phyloP scores from a whole-genome alignment of 805 yeast species.

The Pichia pseudocactophila region DNA sequence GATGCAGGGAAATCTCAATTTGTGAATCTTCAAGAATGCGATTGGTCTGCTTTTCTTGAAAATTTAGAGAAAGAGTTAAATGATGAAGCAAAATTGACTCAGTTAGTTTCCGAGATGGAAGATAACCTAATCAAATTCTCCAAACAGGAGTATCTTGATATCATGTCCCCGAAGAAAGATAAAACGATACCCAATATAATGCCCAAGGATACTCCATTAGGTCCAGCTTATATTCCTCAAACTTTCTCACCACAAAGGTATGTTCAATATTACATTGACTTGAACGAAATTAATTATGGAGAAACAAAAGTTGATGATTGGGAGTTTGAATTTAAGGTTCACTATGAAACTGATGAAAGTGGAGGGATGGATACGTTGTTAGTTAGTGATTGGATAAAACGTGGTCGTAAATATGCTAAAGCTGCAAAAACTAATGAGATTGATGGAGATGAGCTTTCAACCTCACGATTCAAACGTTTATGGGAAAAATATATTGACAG shows the following conservation, averaged over 20 bases:
- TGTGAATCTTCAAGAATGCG: slow-evolving; percentile 20
- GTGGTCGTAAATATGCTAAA: slow-evolving; percentile 44
- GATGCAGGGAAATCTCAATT: background rate
- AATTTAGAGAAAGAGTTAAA: slow-evolving; percentile 7
- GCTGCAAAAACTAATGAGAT: slow-evolving; percentile 5
- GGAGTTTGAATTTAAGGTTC: slow-evolving; percentile 50
- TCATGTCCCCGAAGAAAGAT: slow-evolving; percentile 30
- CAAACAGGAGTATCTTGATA: slow-evolving; percentile 6
- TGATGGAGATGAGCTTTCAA: slow-evolving; percentile 1
- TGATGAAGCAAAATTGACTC: slow-evolving; percentile 6
- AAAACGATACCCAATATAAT: slow-evolving; percentile 52
- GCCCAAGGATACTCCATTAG: slow-evolving; percentile 47
- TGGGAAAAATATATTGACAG: slow-evolving; percentile 53
- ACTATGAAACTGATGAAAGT: slow-evolving; percentile 59
- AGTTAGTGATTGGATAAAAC: slow-evolving; percentile 53
- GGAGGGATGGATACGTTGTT: slow-evolving; percentile 46
- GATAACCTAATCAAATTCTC: slow-evolving; percentile 12
- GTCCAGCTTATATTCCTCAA: slow-evolving; percentile 73
- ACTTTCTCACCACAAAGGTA: slow-evolving; percentile 64
- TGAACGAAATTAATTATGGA: slow-evolving; percentile 24
- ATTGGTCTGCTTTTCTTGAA: slow-evolving; percentile 14
- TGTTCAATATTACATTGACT: slow-evolving; percentile 67
- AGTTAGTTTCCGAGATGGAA: slow-evolving; percentile 7
- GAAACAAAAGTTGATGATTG: slow-evolving; percentile 31
- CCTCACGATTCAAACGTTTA: slow-evolving; percentile 24